Percentiles rank a stretch among this genome's conserved stretches.
These are phyloP conservation scores for Aspergillus carlsbadensis DNA, from an alignment of 495 filamentous ascomycete genomes.

Conservation along the genomic window DNA sequence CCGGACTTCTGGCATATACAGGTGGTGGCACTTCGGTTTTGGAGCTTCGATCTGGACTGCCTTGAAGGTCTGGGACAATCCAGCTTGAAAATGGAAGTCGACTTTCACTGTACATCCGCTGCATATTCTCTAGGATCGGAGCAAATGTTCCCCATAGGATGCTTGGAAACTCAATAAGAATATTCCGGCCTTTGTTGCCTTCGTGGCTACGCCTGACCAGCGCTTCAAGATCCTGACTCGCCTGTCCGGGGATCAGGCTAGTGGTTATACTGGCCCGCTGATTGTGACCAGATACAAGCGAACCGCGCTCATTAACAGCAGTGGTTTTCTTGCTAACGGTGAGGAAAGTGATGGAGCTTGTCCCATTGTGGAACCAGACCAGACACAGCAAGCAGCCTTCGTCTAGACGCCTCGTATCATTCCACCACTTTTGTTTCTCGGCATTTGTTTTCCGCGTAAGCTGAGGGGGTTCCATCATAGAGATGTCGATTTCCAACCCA, in stretches of 20 bases:
- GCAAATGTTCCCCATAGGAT: conserved; percentile 66
- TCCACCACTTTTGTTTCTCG: conserved; percentile 4
- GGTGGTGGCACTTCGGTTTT: conserved; percentile 46
- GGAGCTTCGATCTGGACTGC: neutral
- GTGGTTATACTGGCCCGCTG: neutral
- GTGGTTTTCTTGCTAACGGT: neutral
- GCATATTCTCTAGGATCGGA: conserved; percentile 62
- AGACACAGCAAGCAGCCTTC: conserved; percentile 2
- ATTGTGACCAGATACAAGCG: neutral
- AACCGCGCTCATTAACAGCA: neutral
- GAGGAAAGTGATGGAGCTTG: neutral
- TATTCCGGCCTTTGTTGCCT: neutral
- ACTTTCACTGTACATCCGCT: conserved; percentile 50
- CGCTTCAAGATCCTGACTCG: neutral
- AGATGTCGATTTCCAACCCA: neutral
- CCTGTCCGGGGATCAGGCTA: conserved; percentile 2
- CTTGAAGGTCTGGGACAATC: conserved; percentile 39
- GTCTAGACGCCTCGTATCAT: neutral
- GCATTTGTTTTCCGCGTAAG: neutral
- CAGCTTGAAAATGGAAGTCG: conserved; percentile 62
- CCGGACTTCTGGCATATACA: conserved; percentile 46
- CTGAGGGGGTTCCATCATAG: neutral
- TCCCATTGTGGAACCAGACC: neutral
- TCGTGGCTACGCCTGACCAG: neutral
- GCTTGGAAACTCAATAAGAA: conserved; percentile 67